Base-by-base conservation (phyloP, 108 stramenopile genomes). In the Skeletonema menzelii region DNA sequence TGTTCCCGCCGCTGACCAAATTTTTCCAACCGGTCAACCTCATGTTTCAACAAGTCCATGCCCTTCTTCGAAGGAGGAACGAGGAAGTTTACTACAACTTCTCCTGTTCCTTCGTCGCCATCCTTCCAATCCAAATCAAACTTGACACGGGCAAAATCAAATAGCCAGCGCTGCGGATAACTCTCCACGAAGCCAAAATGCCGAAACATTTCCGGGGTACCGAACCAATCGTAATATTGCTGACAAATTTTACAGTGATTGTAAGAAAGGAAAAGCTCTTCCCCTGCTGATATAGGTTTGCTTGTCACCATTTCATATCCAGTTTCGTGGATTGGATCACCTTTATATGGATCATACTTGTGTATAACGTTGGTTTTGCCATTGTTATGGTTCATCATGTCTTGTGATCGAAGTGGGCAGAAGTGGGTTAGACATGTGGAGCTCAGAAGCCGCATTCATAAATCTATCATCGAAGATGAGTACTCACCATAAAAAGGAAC, bases 171-270 rank as follows among this genome's bases (percentile, higher is more conserved):
- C 76, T 91, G 89, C 13, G 93, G 93, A 62, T 76, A 86, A 10
- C 22, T n/a, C 70, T 95, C 93, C 1, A 95, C 89, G 68, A 95
- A 95, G 19, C 93, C 93, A 82, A 72, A 92, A 67, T 87, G 81
- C 8, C 75, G 58, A 22, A 95, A 78, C 13, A 95, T 85, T 22
- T 89, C 84, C 10, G 86, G 73, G 13, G 87, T 88, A 28, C 88
- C 86, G 76, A 75, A 84, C 57, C 70, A 59, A 42, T 71, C 65
- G 22, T 31, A 30, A 56, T 73, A 67, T 0, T 55, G 65, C 0
- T 58, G 57, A 65, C 91, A 92, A 19, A 78, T 73, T 6, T 61
- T 77, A 32, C 91, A 88, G 27, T 85, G 70, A 57, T 92, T 90
- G 77, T 91, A 92, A 19, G 87, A 79, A 17, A 56, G 72, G 38